phyloP scores from a whole-genome alignment of 352 stramenopile genomes.

The Pythium monospermum region DNA sequence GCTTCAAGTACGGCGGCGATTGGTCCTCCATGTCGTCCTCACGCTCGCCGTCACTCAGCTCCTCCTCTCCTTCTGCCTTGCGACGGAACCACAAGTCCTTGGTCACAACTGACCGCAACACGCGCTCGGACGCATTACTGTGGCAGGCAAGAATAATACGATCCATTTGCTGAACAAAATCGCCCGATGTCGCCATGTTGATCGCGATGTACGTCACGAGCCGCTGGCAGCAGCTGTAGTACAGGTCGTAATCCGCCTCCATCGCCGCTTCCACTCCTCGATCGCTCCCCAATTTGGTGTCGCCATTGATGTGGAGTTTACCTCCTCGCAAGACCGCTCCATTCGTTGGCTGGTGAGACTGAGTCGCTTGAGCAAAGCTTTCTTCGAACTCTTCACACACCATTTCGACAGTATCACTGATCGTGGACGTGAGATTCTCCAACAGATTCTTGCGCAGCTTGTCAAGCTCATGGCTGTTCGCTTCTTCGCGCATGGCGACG shows the following conservation, averaged over 20 bases:
- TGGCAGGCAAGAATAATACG: slow-evolving; percentile 63
- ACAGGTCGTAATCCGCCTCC: slow-evolving; percentile 47
- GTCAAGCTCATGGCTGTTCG: slow-evolving; percentile 11
- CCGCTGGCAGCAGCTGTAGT: slow-evolving; percentile 48
- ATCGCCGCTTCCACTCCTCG: slow-evolving; percentile 5
- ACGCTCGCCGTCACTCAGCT: slow-evolving; percentile 4
- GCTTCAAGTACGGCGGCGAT: not conserved
- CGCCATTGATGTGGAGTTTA: not conserved
- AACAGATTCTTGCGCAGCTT: slow-evolving; percentile 33
- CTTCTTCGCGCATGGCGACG: too few relatives aligned
- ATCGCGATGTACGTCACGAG: slow-evolving; percentile 57
- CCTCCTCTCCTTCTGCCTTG: not conserved
- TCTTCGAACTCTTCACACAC: slow-evolving; percentile 47
- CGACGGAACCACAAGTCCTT: slow-evolving; percentile 59
- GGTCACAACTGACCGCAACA: slow-evolving; percentile 52
- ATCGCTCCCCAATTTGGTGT: slow-evolving; percentile 4
- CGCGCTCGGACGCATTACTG: slow-evolving; percentile 42
- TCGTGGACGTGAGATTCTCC: slow-evolving; percentile 36
- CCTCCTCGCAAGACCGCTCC: not conserved
- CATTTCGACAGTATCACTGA: slow-evolving; percentile 43
- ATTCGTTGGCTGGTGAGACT: not conserved
- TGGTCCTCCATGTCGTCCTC: slow-evolving; percentile 11
- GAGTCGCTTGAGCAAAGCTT: slow-evolving; percentile 10
- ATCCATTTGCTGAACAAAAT: slow-evolving; percentile 63
- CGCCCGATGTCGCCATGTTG: slow-evolving; percentile 54